Percentiles rank a stretch among this genome's conserved stretches.
These are phyloP conservation scores for Lentinula sp. DNA, from an alignment of 768 basidiomycete genomes.

Conservation along the genomic window DNA sequence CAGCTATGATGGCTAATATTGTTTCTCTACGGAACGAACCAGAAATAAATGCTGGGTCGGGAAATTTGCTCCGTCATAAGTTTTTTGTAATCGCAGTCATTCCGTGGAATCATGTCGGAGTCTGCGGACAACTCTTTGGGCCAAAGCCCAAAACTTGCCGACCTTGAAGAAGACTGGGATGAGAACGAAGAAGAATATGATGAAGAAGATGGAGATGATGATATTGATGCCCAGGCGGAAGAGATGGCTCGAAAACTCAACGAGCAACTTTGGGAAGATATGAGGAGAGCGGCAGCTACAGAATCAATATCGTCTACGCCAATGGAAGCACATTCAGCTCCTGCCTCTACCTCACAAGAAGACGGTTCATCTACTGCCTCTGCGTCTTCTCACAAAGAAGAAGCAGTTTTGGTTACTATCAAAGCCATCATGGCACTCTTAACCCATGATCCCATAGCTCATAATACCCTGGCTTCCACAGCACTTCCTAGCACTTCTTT, in stretches of 20 bases:
- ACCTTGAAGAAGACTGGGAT: constrained; percentile 25
- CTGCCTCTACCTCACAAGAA: constrained; percentile 6
- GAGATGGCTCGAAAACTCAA: constrained; percentile 69
- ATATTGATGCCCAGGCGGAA: constrained; percentile 64
- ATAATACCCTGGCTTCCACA: constrained; percentile 44
- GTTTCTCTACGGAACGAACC: no score
- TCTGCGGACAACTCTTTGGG: neutral
- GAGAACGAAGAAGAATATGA: constrained; percentile 39
- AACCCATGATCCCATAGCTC: constrained; percentile 50
- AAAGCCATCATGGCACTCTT: constrained; percentile 53
- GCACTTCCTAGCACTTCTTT: constrained; percentile 40
- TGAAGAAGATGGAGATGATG: constrained; percentile 11
- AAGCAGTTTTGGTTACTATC: constrained; percentile 61
- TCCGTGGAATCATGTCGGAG: neutral
- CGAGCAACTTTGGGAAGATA: constrained; percentile 76
- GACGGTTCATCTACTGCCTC: constrained; percentile 14
- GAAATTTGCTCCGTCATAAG: neutral
- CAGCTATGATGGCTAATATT: neutral
- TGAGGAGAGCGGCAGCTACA: constrained; percentile 54
- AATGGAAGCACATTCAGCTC: neutral
- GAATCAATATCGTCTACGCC: neutral
- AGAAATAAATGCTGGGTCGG: no score
- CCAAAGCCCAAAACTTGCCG: neutral
- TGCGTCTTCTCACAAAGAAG: constrained; percentile 35
- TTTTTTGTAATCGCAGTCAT: neutral